Percentiles rank a stretch among this genome's conserved stretches.
Conservation (phyloP, 2,329 filamentous ascomycete genomes). For the Emergomyces orientalis region DNA sequence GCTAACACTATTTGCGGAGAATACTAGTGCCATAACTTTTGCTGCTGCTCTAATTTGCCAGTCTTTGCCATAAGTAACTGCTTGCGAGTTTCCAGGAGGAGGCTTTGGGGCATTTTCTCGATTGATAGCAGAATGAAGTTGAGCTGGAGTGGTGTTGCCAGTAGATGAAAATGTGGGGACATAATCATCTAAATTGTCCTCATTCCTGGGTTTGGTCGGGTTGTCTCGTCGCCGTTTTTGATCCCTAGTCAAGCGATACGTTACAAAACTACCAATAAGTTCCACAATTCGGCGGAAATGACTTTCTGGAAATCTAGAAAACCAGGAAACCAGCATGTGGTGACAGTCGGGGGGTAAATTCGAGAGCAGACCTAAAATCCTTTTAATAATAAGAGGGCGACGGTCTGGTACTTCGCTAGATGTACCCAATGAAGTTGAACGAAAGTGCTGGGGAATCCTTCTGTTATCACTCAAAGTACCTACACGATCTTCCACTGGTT, state of each 20-base stretch:
- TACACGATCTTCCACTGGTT: background rate
- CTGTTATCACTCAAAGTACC: conserved; percentile 3
- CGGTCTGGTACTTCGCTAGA: conserved; percentile 46
- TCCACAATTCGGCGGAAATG: conserved; percentile 69
- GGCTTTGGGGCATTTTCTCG: conserved; percentile 28
- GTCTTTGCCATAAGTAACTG: conserved; percentile 63
- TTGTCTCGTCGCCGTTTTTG: conserved; percentile 56
- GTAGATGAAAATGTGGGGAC: conserved; percentile 63
- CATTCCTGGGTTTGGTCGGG: conserved; percentile 44
- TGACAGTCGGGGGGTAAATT: conserved; percentile 69
- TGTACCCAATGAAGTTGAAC: conserved; percentile 18
- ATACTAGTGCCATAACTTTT: conserved; percentile 69
- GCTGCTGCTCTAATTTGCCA: conserved; percentile 83
- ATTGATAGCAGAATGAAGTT: conserved; percentile 68
- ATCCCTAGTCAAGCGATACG: conserved; percentile 65
- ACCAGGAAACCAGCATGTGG: conserved; percentile 67
- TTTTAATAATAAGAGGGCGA: conserved; percentile 76
- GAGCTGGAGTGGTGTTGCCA: conserved; percentile 55
- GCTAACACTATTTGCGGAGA: conserved; percentile 64
- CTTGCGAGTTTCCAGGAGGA: conserved; percentile 42
- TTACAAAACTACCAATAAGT: conserved; percentile 66
- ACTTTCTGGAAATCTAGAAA: conserved; percentile 57
- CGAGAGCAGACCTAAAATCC: conserved; percentile 69
- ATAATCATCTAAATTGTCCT: conserved; percentile 49
- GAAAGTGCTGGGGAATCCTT: conserved; percentile 15